Conservation (phyloP, 2,329 filamentous ascomycete species). For the Aspergillus sojae region DNA sequence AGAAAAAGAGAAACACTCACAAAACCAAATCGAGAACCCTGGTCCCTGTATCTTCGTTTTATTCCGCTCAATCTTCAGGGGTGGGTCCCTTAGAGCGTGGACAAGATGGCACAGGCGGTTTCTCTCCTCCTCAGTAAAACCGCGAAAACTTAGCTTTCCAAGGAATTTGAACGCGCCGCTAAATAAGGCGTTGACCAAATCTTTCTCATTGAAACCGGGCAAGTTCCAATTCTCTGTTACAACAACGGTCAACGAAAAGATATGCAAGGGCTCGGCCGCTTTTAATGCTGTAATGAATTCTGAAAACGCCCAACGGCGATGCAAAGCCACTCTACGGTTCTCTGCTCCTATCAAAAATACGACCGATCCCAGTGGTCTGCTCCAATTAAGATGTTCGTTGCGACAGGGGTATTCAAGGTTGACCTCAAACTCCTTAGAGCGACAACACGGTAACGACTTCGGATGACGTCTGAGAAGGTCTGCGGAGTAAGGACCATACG, state of each 20-base stretch:
- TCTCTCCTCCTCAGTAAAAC: slow-evolving; percentile 19
- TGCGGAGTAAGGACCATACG: slow-evolving; percentile 15
- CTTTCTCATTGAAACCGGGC: slow-evolving; percentile 18
- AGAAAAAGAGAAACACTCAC: slow-evolving; percentile 10
- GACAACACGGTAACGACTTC: slow-evolving; percentile 13
- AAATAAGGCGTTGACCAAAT: slow-evolving; percentile 18
- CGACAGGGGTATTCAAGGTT: slow-evolving; percentile 10
- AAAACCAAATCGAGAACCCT: slow-evolving; percentile 14
- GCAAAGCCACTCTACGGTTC: slow-evolving; percentile 13
- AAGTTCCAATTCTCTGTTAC: slow-evolving; percentile 22
- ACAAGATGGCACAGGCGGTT: slow-evolving; percentile 8
- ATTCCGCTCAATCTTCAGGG: slow-evolving; percentile 12
- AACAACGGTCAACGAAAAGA: slow-evolving; percentile 18
- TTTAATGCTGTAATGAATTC: slow-evolving; percentile 17
- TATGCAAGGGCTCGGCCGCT: slow-evolving; percentile 11
- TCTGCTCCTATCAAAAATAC: slow-evolving; percentile 19
- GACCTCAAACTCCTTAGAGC: slow-evolving; percentile 4
- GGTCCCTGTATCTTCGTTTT: slow-evolving; percentile 14
- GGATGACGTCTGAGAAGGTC: slow-evolving; percentile 16
- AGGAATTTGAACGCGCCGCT: slow-evolving; percentile 19
- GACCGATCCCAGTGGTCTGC: slow-evolving; percentile 13
- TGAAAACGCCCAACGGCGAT: slow-evolving; percentile 17
- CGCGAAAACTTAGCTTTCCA: slow-evolving; percentile 15
- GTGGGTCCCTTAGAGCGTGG: slow-evolving; percentile 7
- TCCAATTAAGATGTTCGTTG: slow-evolving; percentile 9